Conservation (phyloP, 2,329 filamentous ascomycete genomes). For the Diaporthe vexans region DNA sequence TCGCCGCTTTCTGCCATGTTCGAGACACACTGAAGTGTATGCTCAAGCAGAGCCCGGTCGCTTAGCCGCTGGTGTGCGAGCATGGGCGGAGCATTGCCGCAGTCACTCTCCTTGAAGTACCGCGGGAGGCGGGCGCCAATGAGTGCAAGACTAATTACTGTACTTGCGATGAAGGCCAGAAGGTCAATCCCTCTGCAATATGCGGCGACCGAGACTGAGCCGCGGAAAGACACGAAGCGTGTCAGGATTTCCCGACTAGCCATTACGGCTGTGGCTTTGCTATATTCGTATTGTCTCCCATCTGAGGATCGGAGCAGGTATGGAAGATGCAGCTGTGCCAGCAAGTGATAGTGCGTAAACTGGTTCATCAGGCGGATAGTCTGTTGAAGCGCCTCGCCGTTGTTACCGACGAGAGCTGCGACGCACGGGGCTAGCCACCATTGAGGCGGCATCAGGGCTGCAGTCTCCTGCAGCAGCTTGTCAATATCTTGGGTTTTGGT, state of each 20-base stretch:
- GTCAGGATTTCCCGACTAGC: slow-evolving; percentile 59
- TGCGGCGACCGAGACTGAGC: slow-evolving; percentile 46
- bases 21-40: slow-evolving; percentile 52
- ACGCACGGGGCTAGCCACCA: slow-evolving; percentile 57
- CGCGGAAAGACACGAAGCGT: slow-evolving; percentile 55
- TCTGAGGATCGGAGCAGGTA: slow-evolving; percentile 54
- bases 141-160: slow-evolving; percentile 57
- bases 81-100: slow-evolving; percentile 46
- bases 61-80: slow-evolving; percentile 57
- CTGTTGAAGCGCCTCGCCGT: slow-evolving; percentile 47
- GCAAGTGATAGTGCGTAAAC: slow-evolving; percentile 57
- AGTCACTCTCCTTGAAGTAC: not conserved
- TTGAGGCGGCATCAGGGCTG: slow-evolving; percentile 54
- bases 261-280: slow-evolving; percentile 55
- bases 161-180: slow-evolving; percentile 56
- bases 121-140: slow-evolving; percentile 51
- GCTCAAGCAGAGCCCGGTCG: slow-evolving; percentile 59
- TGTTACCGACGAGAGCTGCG: slow-evolving; percentile 34
- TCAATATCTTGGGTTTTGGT: slow-evolving; percentile 54
- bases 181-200: slow-evolving; percentile 60
- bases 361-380: slow-evolving; percentile 57
- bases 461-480: slow-evolving; percentile 53
- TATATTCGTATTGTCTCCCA: slow-evolving; percentile 52
- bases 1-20: slow-evolving; percentile 43
- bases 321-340: slow-evolving; percentile 61